Evolutionary conservation across 2,329 filamentous ascomycete species (phyloP), one percentile per base, ranked within the genome.

Genomic region (Daldinia sp.): DNA sequence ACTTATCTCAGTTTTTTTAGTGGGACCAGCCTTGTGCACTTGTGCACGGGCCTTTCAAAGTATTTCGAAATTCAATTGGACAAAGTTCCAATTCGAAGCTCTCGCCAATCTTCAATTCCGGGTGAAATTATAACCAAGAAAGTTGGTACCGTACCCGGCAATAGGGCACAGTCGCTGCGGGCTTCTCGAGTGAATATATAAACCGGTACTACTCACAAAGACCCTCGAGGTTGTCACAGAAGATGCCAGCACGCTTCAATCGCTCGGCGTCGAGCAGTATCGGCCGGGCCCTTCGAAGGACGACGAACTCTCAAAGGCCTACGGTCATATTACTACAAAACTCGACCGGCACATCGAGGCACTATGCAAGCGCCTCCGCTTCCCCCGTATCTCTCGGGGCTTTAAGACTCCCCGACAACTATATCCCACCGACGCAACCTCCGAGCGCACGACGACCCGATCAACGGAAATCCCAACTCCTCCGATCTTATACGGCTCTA

Each of bases 401-500:
- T 4, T 68, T 80, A 17, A 75, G 69, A 30, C 72, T 82, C 23
- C 82, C 82, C 1, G 76, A 79, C 60, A 78, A 84, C 68, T 82
- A 83, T 66, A 77, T 82, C 1, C 89, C 85, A 80, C 86, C 88
- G 0, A 90, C 88, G 0, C 93, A 97, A 77, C 94, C 94, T 2
- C 93, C 92, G 3, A 96, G 92, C 56, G 90, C 96, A 76, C 92
- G 94, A 75, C 90, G 89, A 17, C 87, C 94, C 47, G 91, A 96
- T 75, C 90, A 90, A 73, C 90, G 94, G 76, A 97, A 98, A 80
- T 90, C 93, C 13, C 95, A 99, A 79, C 84, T 98, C 62, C 83
- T 88, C 61, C 88, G 94, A 60, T 88, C 91, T 71, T 97, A 97
- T 79, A 92, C 94, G 52, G 95, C 94, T 47, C 82, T 97, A 64